Conservation (phyloP, 2,329 filamentous ascomycete genomes). For the Colletotrichum acutatum region DNA sequence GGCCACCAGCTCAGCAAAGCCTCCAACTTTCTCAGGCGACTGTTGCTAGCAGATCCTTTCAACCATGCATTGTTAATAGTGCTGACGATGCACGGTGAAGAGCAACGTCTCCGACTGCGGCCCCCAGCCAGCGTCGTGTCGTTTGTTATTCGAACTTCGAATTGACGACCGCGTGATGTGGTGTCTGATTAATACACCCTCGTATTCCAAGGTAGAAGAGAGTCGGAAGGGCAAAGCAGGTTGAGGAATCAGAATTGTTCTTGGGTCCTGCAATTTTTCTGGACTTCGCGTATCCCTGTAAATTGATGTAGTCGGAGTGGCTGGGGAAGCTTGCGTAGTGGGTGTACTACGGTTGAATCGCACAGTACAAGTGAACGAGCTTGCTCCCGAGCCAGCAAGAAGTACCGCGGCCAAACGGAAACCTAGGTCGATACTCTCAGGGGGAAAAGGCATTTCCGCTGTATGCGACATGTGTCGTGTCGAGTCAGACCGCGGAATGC, state of each 20-base stretch:
- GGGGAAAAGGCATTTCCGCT: slow-evolving; percentile 19
- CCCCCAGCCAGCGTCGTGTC: neutral
- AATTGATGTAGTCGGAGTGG: slow-evolving; percentile 15
- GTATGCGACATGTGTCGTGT: slow-evolving; percentile 5
- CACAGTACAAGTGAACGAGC: neutral
- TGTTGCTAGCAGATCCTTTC: neutral
- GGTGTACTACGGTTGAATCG: neutral
- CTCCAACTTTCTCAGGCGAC: neutral
- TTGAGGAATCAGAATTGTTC: slow-evolving; percentile 11
- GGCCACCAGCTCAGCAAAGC: slow-evolving; percentile 24
- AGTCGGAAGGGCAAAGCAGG: neutral
- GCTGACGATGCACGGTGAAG: neutral
- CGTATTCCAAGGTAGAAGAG: neutral
- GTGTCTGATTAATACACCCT: slow-evolving; percentile 2
- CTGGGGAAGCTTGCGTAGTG: slow-evolving; percentile 14
- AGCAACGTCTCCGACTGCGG: neutral
- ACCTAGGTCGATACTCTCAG: neutral
- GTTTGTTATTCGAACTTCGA: neutral
- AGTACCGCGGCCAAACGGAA: neutral
- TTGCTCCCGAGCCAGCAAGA: neutral
- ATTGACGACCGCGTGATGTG: slow-evolving; percentile 5
- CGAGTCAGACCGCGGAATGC: slow-evolving; percentile 23
- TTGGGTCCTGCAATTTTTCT: slow-evolving; percentile 18
- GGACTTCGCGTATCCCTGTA: slow-evolving; percentile 26
- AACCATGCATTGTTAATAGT: slow-evolving; percentile 2